Evolutionary conservation across 257 asterid species (phyloP), one percentile per base, ranked within the genome.

Genomic region (Perilla frutescens): DNA sequence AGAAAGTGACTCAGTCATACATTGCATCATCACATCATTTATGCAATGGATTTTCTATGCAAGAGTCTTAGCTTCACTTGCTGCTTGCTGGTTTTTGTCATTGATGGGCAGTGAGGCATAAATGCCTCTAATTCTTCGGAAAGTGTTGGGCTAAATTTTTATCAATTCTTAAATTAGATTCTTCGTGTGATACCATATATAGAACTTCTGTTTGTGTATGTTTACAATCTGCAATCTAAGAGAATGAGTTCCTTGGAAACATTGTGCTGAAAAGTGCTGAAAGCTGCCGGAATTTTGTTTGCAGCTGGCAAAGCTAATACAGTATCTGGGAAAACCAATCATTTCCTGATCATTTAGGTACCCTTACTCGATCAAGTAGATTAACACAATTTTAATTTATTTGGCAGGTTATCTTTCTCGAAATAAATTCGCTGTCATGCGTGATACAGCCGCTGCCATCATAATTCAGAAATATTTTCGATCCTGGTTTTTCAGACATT

Each of bases 341-440:
- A 14, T 71, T 68, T 68, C 60, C 26, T 70, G 66, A 76, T 70
- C 37, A 45, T 64, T 63, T 45, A 15, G 49, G 54, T 43, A 48
- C 48, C 41, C 69, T n/a, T 45, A n/a, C 36, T 78, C 63, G 67
- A 47, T 45, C 15, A 40, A 6, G 66, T 67, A 26, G 66, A 31
- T 71, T 53, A 67, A 68, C 64, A 34, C 44, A 48, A 57, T 39
- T 67, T 61, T 73, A 50, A 72, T 59, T 14, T 6, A 31, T 12
- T 71, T 86, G 79, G 76, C 90, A 95, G 99, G 98, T 41, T 75
- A 81, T 87, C 84, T 90, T 78, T 87, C 89, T 74, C 91, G 94
- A 65, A 75, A 72, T 72, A 68, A 66, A 36, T 95, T 81, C 67
- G 67, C 82, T 68, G 68, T 80, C 68, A 69, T 86, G 77, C 88